Base-by-base conservation (phyloP, 106 monocot species). In the Cymbidium sinense region DNA sequence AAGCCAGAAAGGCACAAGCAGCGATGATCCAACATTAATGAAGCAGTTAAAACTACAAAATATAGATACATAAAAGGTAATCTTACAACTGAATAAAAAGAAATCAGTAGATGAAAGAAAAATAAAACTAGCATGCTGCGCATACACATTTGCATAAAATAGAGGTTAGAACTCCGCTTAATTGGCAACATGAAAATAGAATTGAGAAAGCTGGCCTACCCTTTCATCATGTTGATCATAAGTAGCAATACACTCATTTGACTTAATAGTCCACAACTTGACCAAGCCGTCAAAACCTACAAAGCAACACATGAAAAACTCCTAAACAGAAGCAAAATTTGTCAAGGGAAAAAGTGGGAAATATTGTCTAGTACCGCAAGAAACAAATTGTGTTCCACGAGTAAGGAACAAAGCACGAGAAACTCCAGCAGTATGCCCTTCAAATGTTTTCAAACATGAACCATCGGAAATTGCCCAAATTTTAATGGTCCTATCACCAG, bases 281-380 rank as follows among this genome's bases (percentile, higher is more conserved):
- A 98, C 84, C 87, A 98, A 89, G 20, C 98, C 98, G 89, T 98
- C 98, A 83, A 90, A 92, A 79, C 98, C 98, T 98, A 77, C 78
- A 85, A 75, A 47, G 17, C 21, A n/a, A 28, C 11, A 25, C 6
- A 33, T 51, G 79, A 76, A 10, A 79, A 47, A 20, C 55, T 34
- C 29, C 31, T 43, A 7, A 65, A 28, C 5, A 52, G 28, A 61
- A 73, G 18, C 7, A 70, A 58, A 44, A 27, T 15, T 28, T 50
- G n/a, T 9, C 9, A 75, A 47, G 3, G 28, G 5, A 64, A 41
- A 61, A 29, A 70, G 61, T 70, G 43, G 25, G 13, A 62, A 58
- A 28, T 23, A 20, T 4, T 31, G 35, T 27, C 19, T 64, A 15
- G 74, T 94, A 98, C 94, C 94, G 75, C 88, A 94, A 64, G 98